Evolutionary conservation across 2,329 filamentous ascomycete species (phyloP).

Genomic region (Verticillium tricorpus): DNA sequence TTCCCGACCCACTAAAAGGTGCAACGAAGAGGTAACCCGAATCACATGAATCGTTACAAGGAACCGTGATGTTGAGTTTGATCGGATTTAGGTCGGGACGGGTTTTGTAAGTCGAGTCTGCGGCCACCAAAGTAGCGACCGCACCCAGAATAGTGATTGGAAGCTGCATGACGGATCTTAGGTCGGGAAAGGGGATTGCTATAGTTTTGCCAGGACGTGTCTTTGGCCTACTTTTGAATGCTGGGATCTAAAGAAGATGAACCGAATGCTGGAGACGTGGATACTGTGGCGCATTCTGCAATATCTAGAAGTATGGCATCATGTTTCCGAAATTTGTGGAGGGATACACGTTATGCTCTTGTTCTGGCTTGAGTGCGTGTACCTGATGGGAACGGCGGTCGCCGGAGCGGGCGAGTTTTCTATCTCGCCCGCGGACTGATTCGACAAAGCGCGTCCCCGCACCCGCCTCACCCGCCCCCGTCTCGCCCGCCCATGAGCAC

Average conservation of each 20-base stretch:
- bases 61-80: conserved; percentile 36
- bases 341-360: neutral
- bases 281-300: neutral
- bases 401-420: neutral
- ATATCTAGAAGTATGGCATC: neutral
- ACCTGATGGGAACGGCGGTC: neutral
- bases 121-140: neutral
- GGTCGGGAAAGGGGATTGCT: neutral
- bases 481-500: neutral
- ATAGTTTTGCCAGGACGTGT: neutral
- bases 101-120: conserved; percentile 11
- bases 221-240: neutral
- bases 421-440: neutral
- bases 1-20: conserved; percentile 31
- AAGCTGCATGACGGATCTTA: neutral
- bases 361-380: neutral
- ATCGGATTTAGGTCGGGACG: conserved; percentile 24
- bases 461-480: neutral
- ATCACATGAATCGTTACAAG: conserved; percentile 30
- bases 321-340: neutral
- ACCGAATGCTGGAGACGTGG: no score
- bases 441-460: neutral
- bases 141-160: neutral
- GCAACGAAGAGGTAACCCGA: conserved; percentile 40
- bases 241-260: neutral